Conservation (phyloP, 352 stramenopile genomes). For the Hyaloperonospora brassicae region DNA sequence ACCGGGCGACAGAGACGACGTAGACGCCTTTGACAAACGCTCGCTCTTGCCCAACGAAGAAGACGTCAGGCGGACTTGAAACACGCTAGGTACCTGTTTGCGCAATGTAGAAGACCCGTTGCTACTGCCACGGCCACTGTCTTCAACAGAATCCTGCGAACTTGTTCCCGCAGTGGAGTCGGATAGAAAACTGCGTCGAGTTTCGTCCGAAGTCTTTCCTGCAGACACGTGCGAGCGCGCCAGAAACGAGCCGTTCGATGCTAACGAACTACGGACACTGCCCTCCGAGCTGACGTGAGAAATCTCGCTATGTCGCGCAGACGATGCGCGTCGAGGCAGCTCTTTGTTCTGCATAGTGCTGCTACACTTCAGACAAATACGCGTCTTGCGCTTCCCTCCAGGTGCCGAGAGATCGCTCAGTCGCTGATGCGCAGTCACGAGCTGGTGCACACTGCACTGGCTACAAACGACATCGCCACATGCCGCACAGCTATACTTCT, state of each 20-base stretch:
- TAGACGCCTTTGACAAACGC: slow-evolving; percentile 30
- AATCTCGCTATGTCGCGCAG: slow-evolving; percentile 27
- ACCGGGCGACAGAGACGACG: slow-evolving; percentile 27
- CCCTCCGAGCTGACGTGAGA: slow-evolving; percentile 26
- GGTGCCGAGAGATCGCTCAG: slow-evolving; percentile 23
- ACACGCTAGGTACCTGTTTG: slow-evolving; percentile 50
- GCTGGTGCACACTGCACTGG: slow-evolving; percentile 68
- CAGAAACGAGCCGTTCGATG: slow-evolving; percentile 26
- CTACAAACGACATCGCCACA: slow-evolving; percentile 80
- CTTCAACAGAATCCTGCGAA: slow-evolving; percentile 26
- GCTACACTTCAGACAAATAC: slow-evolving; percentile 74
- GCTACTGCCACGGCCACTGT: slow-evolving; percentile 24
- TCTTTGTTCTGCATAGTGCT: slow-evolving; percentile 48
- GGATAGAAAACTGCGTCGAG: slow-evolving; percentile 29
- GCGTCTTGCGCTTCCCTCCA: slow-evolving; percentile 62
- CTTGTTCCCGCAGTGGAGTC: slow-evolving; percentile 24
- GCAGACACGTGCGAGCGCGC: slow-evolving; percentile 16
- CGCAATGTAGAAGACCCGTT: slow-evolving; percentile 28
- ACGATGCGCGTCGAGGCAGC: slow-evolving; percentile 37
- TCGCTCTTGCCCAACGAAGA: slow-evolving; percentile 32
- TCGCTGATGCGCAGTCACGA: slow-evolving; percentile 46
- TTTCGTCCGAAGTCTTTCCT: slow-evolving; percentile 27
- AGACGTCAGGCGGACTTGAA: slow-evolving; percentile 45
- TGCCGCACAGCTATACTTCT: slow-evolving; percentile 79
- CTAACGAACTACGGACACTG: slow-evolving; percentile 22